Conservation (phyloP, 2,329 filamentous ascomycete genomes). For the Teratosphaeria gauchensis region DNA sequence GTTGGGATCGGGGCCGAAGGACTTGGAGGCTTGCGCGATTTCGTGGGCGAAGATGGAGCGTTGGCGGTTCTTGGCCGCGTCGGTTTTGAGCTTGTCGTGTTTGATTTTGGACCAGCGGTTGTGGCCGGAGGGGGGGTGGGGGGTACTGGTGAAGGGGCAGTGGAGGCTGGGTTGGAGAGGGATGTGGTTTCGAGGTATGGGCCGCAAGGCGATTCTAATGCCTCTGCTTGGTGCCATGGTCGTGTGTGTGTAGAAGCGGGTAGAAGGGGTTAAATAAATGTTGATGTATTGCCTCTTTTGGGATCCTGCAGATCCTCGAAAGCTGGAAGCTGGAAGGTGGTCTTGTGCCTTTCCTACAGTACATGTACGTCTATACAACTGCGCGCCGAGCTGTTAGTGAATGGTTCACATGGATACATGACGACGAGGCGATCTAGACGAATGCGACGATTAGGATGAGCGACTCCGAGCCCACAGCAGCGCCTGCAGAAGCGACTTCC, state of each 20-base stretch:
- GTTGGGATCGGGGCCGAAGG: slow-evolving; percentile 64
- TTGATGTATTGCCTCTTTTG: slow-evolving; percentile 1
- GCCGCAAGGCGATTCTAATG: slow-evolving; percentile 4
- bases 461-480: slow-evolving; percentile 1
- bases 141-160: slow-evolving; percentile 14
- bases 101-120: slow-evolving; percentile 95
- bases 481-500: neutral
- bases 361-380: neutral
- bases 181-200: neutral
- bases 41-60: slow-evolving; percentile 60
- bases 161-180: slow-evolving; percentile 8
- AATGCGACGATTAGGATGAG: neutral
- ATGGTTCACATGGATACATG: neutral
- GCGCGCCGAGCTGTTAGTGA: neutral
- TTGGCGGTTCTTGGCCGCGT: slow-evolving; percentile 65
- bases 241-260: neutral
- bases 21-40: slow-evolving; percentile 66
- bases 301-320: neutral
- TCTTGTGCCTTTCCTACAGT: neutral
- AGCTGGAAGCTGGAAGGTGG: neutral
- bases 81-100: slow-evolving; percentile 84
- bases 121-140: slow-evolving; percentile 51
- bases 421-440: neutral
- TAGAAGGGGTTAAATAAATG: neutral
- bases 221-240: slow-evolving; percentile 26